Conservation (phyloP, 1,284 basidiomycete genomes). For the Apiotrichum mycotoxinovorans region DNA sequence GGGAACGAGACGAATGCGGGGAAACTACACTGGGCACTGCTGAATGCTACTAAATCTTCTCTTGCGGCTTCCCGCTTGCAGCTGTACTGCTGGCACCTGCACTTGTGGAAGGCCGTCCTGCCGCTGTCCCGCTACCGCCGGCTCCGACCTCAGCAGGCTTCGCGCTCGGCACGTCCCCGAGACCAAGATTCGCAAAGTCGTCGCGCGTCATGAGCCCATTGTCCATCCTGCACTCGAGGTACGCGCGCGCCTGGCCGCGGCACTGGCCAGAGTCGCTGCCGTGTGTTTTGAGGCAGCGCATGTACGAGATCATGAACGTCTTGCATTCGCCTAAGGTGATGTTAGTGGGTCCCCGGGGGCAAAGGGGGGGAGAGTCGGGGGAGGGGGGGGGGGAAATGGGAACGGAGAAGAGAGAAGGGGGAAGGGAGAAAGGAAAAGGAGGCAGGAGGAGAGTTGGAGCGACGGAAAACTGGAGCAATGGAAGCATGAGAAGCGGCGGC, state of each 20-base stretch:
- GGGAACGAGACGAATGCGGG: too few relatives aligned
- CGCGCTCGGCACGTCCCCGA: slow-evolving; percentile 53
- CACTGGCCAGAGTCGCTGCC: slow-evolving; percentile 76
- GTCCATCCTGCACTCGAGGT: slow-evolving; percentile 89
- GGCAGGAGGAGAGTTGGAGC: neutral
- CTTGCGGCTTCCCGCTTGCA: too few relatives aligned
- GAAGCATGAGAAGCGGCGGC: too few relatives aligned
- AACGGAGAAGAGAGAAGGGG: neutral
- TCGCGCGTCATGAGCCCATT: slow-evolving; percentile 87
- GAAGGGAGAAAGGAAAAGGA: neutral
- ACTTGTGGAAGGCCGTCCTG: too few relatives aligned
- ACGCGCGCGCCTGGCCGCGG: slow-evolving; percentile 71
- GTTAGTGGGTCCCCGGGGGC: neutral
- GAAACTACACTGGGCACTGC: too few relatives aligned
- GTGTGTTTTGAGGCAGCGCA: slow-evolving; percentile 76
- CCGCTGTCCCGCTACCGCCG: too few relatives aligned
- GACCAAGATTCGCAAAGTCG: slow-evolving; percentile 80
- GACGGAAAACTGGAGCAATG: too few relatives aligned
- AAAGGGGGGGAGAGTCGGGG: neutral
- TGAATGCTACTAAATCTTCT: slow-evolving; percentile 16
- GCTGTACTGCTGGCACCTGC: too few relatives aligned
- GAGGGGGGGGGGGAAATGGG: neutral
- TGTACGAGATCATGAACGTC: slow-evolving; percentile 77
- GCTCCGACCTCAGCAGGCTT: neutral
- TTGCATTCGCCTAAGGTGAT: slow-evolving; percentile 80